Evolutionary conservation across 2,329 filamentous ascomycete species (phyloP).

Genomic region (Fusarium coffeatum): DNA sequence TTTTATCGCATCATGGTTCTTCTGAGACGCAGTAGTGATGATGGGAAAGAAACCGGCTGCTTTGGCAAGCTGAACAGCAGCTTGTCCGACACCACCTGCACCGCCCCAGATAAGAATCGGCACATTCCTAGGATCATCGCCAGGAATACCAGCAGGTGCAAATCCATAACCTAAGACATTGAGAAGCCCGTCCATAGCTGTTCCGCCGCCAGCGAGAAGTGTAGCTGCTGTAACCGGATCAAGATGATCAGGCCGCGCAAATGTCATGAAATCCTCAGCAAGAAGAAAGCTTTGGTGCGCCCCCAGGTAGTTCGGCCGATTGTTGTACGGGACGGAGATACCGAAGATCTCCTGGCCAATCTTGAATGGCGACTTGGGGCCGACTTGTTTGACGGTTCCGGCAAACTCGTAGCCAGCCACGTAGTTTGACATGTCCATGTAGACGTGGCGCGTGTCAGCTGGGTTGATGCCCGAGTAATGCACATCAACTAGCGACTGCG

Average conservation of each 20-base stretch:
- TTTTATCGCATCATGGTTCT: conserved; percentile 6
- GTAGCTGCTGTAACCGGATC: conserved; percentile 4
- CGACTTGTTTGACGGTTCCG: not conserved
- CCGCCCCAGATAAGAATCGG: conserved; percentile 26
- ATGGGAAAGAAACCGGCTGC: conserved; percentile 18
- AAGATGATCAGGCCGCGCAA: conserved; percentile 1
- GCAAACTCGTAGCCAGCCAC: conserved; percentile 26
- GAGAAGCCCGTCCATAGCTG: not conserved
- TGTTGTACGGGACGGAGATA: conserved; percentile 9
- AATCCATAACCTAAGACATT: conserved; percentile 3
- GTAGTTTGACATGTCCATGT: conserved; percentile 5
- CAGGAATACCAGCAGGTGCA: not conserved
- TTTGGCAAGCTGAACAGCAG: conserved; percentile 19
- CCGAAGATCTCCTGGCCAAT: conserved; percentile 19
- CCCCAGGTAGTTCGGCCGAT: conserved; percentile 14
- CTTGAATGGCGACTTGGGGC: conserved; percentile 11
- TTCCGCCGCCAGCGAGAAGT: not conserved
- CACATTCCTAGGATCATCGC: not conserved
- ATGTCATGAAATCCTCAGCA: conserved; percentile 12
- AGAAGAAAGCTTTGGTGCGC: conserved; percentile 29
- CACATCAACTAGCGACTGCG: conserved; percentile 26
- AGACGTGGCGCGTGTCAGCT: conserved; percentile 28
- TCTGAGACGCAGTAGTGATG: conserved; percentile 10
- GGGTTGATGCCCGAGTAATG: conserved; percentile 33
- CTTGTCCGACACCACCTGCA: conserved; percentile 1